Evolutionary conservation across 2,329 filamentous ascomycete genomes (phyloP), one percentile per base, ranked within the genome.

Genomic region (Elsinoe necatrix): DNA sequence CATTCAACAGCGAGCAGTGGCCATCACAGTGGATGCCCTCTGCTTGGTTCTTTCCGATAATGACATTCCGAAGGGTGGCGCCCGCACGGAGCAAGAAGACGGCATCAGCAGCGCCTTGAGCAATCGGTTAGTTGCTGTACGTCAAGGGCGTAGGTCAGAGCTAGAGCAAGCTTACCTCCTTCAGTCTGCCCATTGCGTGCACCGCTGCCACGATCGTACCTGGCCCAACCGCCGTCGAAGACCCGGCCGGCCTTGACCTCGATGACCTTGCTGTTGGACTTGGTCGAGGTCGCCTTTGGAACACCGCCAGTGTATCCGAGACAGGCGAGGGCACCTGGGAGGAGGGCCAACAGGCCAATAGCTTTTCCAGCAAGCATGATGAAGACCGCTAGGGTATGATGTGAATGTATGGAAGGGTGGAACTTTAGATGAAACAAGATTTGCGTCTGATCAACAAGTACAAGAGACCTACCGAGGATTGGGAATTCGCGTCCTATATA

Each of bases 61-160:
- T 78, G 63, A 76, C 76, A 63, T 79, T 79, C 61, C 72, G 73
- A 18, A 80, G 67, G 25, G 73, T 78, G 39, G 72, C 79, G 25
- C 78, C 78, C 54, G 74, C 69, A 64, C 76, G 69, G 58, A 81
- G 69, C 60, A 77, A 69, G 72, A 81, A 81, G 66, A 80, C 77
- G 41, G 78, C 75, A 54, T 75, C 67, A 1, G 48, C 48, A 37
- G 37, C 67, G 59, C 48, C 45, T 50, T 7, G 9, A 21, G 18
- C 12, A 9, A 20, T 23, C 3, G 9, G 41, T 45, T 20, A 45
- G 41, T 2, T 4, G 11, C 41, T 4, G 9, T 9, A 29, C 27
- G 9, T 29, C 34, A 6, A 37, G 34, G 34, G 14, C 9, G 34
- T 14, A 37, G 3, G 14, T 29, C 9, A 37, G 34, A 11, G 34